A percentile compares a stretch with the other conserved stretches of the same genome.
Conservation (phyloP, 345 rosid genomes). For the Rhodomyrtus tomentosa region DNA sequence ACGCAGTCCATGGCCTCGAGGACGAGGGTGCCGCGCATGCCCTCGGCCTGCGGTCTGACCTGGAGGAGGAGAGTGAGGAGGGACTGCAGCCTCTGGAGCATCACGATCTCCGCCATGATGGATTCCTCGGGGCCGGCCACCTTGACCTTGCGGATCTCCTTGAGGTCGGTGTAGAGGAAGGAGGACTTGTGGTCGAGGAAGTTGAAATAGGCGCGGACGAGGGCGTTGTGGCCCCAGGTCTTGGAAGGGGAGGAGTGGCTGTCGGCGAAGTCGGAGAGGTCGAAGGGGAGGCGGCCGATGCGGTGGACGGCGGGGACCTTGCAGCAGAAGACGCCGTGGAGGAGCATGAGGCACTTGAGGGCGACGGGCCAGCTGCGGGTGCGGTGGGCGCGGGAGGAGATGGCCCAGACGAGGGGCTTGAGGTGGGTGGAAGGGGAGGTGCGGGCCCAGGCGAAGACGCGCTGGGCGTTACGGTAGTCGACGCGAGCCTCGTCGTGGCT, state of each 20-base stretch:
- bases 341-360: slow-evolving; percentile 59
- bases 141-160: slow-evolving; percentile 5
- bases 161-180: slow-evolving; percentile 4
- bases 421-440: slow-evolving; percentile 43
- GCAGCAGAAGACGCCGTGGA: slow-evolving; percentile 73
- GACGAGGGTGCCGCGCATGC: slow-evolving; percentile 32
- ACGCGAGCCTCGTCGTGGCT: slow-evolving; percentile 51
- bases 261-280: slow-evolving; percentile 49
- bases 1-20: slow-evolving; percentile 73
- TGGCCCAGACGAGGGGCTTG: slow-evolving; percentile 35
- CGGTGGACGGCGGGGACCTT: slow-evolving; percentile 24
- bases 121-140: slow-evolving; percentile 6
- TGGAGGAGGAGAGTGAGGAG: slow-evolving; percentile 51
- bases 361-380: slow-evolving; percentile 74
- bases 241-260: slow-evolving; percentile 13
- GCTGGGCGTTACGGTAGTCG: slow-evolving; percentile 51
- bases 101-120: slow-evolving; percentile 22
- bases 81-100: slow-evolving; percentile 38
- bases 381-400: slow-evolving; percentile 41
- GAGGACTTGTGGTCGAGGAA: slow-evolving; percentile 51
- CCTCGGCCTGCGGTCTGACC: slow-evolving; percentile 36
- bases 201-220: slow-evolving; percentile 54
- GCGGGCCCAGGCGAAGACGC: slow-evolving; percentile 56
- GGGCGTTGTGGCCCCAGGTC: slow-evolving; percentile 38
- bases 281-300: slow-evolving; percentile 61